Base-by-base conservation (phyloP, 768 basidiomycete genomes). In the Serendipita vermifera region DNA sequence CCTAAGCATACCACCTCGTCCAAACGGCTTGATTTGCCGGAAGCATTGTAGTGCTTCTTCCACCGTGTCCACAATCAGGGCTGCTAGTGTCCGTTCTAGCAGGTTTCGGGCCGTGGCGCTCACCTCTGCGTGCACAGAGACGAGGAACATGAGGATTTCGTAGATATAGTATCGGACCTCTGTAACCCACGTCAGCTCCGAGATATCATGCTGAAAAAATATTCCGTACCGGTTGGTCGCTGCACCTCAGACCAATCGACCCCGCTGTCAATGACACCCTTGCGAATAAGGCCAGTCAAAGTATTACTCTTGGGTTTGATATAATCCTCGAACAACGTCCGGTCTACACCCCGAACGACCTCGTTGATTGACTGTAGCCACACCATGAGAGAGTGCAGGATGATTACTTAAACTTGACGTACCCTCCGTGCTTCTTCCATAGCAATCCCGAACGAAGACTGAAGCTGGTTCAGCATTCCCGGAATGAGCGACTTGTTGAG, bases 1-100 rank as follows among this genome's bases (percentile, higher is more conserved):
- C 46, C 89, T 81, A 39, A 99, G 76, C 96, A 98, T 98, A 6
- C 96, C 96, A 29, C 96, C 96, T 84, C 97, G 96, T 15, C 93
- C 92, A 65, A 96, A 97, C 48, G 83, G 78, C 64, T 83, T 85
- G 38, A 98, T 82, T 68, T 92, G 83, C 62, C 78, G 79, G 77
- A 99, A 93, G 68, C 83, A 87, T 13, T 74, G 76, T 55, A 97
- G 73, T 0, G 92, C 85, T 63, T 92, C 89, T 6, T 79, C 76
- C 13, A 91, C 85, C 15, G 94, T 72, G 58, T 86, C 83, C 59
- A 89, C 84, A 13, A 93, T 84, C 14, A 97, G 76, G 15, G 82
- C 74, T 58, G 81, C 80, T 40, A 98, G 72, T 26, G 82, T 82
- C n/a, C 93, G 81, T 39, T 89, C 80, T 26, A 98, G 75, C 38